A percentile compares a stretch with the other conserved stretches of the same genome.
These are phyloP conservation scores for Gloeophyllum trabeum DNA, from an alignment of 768 basidiomycete species.

Conservation along the genomic window DNA sequence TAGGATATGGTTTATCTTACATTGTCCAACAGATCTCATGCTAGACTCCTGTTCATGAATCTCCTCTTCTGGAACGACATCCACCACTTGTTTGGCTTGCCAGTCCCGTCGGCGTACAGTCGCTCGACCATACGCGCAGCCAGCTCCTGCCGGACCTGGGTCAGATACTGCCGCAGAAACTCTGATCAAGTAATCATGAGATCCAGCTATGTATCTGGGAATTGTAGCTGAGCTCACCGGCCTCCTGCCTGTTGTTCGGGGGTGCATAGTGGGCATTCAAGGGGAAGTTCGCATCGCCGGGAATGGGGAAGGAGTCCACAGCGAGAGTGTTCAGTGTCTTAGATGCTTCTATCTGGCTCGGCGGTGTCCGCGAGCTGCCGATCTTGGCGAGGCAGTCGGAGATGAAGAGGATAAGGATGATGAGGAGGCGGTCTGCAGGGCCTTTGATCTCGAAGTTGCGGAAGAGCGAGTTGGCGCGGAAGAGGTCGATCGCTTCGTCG, in stretches of 20 bases:
- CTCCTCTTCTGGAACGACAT: constrained; percentile 98
- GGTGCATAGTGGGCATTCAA: constrained; percentile 86
- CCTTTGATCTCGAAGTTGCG: constrained; percentile 99
- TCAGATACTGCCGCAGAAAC: constrained; percentile 81
- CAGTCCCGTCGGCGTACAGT: constrained; percentile 86
- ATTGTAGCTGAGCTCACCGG: constrained; percentile 37
- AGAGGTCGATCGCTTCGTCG: constrained; percentile 92
- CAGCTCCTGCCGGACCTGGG: constrained; percentile 88
- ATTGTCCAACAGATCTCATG: too few species aligned
- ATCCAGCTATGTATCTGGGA: background rate
- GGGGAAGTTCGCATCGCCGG: constrained; percentile 92
- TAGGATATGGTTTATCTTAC: too few species aligned
- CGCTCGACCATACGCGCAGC: constrained; percentile 78
- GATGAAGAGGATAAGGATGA: constrained; percentile 94
- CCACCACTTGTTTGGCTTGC: constrained; percentile 99
- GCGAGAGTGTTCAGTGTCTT: constrained; percentile 87
- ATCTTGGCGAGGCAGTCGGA: constrained; percentile 95
- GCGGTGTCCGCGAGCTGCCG: constrained; percentile 54
- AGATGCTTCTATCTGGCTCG: constrained; percentile 72
- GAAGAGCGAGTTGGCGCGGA: constrained; percentile 98
- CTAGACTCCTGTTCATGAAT: constrained; percentile 88
- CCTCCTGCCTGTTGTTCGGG: constrained; percentile 65
- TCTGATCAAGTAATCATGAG: constrained; percentile 36
- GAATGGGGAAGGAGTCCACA: constrained; percentile 88
- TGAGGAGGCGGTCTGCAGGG: constrained; percentile 89